Conservation (phyloP, 768 basidiomycete species). For the Lactarius hengduanensis region DNA sequence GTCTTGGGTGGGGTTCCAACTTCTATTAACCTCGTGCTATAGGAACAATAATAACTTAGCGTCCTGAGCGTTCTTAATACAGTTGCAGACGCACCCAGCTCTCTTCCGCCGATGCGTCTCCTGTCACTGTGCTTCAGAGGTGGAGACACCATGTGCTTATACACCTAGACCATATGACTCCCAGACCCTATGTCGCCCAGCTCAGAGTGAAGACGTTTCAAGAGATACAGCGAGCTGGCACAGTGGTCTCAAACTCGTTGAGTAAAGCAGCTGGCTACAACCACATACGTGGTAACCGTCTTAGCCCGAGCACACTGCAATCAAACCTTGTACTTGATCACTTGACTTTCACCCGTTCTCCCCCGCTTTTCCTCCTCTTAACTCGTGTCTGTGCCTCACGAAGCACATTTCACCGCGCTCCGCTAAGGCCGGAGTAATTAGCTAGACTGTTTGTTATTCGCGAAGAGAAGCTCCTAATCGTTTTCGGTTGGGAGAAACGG, state of each 20-base stretch:
- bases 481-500: background rate
- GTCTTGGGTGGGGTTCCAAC: background rate
- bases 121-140: background rate
- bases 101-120: background rate
- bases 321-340: no score
- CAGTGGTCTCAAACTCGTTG: no score
- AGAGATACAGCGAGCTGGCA: no score
- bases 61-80: background rate
- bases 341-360: no score
- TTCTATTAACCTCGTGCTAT: background rate
- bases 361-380: no score
- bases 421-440: background rate
- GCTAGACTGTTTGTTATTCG: background rate
- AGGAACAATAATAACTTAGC: background rate
- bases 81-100: background rate
- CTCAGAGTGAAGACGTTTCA: background rate
- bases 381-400: no score
- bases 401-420: background rate
- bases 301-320: no score
- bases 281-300: no score
- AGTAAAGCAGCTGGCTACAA: no score
- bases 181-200: background rate
- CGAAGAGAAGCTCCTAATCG: background rate
- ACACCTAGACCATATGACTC: background rate
- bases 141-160: background rate